A percentile compares a stretch with the other conserved stretches of the same genome.
phyloP scores from a whole-genome alignment of 306 rosid genomes.

The Trichosanthes truncata region DNA sequence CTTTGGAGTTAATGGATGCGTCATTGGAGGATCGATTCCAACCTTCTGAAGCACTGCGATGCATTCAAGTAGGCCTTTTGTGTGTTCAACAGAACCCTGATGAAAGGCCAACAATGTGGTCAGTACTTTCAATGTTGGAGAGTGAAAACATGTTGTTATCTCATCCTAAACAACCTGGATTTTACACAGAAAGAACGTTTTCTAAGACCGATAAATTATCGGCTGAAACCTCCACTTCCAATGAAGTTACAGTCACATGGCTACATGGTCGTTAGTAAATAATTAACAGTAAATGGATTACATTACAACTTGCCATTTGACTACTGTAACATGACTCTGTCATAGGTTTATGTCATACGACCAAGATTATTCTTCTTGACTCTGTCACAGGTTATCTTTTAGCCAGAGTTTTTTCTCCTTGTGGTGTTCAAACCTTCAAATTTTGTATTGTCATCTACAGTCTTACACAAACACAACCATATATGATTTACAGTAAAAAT shows the following conservation, averaged over 20 bases:
- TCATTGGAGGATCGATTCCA: neutral
- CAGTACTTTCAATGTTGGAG: constrained; percentile 21
- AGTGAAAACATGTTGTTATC: constrained; percentile 13
- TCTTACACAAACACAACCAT: no score
- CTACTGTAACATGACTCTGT: neutral
- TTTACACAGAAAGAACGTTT: constrained; percentile 7
- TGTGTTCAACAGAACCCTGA: constrained; percentile 21
- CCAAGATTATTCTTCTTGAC: no score
- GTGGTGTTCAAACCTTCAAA: no score
- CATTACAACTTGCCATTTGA: neutral
- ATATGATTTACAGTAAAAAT: no score
- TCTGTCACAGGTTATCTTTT: no score
- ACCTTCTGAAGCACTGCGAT: constrained; percentile 11
- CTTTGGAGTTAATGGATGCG: constrained; percentile 17
- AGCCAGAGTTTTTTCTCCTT: no score
- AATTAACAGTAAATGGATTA: neutral
- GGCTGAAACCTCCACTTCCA: neutral
- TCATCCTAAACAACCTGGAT: constrained; percentile 20
- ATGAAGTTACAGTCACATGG: constrained; percentile 12
- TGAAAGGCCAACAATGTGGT: constrained; percentile 24
- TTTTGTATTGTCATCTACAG: no score
- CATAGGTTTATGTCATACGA: no score
- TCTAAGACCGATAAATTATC: neutral
- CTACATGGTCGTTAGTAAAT: constrained; percentile 12
- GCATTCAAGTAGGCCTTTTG: constrained; percentile 20